These are phyloP conservation scores for Candida schatavii DNA, from an alignment of 805 yeast genomes.

Conservation along the genomic window DNA sequence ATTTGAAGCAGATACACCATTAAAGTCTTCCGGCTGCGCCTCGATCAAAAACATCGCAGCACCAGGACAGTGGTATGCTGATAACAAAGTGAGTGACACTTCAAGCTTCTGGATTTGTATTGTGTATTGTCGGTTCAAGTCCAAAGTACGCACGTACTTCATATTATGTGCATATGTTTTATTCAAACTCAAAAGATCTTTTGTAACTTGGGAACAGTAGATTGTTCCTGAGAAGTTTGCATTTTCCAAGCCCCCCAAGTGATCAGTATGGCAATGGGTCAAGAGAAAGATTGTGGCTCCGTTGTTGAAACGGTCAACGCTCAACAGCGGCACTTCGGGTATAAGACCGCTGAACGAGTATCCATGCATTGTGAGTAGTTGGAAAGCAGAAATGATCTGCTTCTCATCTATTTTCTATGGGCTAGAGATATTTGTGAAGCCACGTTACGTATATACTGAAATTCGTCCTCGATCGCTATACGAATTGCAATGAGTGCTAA, in stretches of 20 bases:
- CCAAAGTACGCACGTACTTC: slow-evolving; percentile 16
- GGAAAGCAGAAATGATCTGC: no score
- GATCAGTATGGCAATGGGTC: slow-evolving; percentile 58
- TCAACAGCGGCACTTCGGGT: slow-evolving; percentile 47
- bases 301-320: slow-evolving; percentile 34
- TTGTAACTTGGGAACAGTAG: slow-evolving; percentile 43
- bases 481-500: no score
- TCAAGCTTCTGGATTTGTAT: slow-evolving; percentile 12
- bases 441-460: no score
- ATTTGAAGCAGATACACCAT: no score
- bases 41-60: slow-evolving; percentile 53
- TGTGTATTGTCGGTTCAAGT: slow-evolving; percentile 18
- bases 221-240: slow-evolving; percentile 38
- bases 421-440: no score
- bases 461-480: no score
- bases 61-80: slow-evolving; percentile 61
- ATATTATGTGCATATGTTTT: slow-evolving; percentile 15
- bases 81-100: slow-evolving; percentile 41
- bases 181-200: slow-evolving; percentile 19
- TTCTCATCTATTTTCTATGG: no score
- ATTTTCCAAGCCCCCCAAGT: slow-evolving; percentile 45
- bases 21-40: slow-evolving; percentile 8
- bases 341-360: slow-evolving; percentile 41
- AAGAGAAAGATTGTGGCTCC: slow-evolving; percentile 28
- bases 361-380: slow-evolving; percentile 10